Conservation (phyloP, 257 asterid species). For the Solanum gandarillasii region DNA sequence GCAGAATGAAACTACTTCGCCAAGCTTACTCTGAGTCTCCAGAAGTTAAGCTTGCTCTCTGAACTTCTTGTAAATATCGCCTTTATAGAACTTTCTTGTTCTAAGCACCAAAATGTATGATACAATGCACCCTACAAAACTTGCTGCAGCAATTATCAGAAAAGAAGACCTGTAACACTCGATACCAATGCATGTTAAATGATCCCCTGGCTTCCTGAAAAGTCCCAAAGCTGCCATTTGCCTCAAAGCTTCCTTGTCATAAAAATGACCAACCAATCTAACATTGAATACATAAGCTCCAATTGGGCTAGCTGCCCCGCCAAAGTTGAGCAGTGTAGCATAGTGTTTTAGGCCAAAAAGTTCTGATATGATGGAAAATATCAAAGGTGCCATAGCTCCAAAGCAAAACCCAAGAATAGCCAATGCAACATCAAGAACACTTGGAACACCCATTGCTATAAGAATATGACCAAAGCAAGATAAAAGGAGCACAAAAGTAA, state of each 20-base stretch:
- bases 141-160: conserved; percentile 46
- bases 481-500: conserved; percentile 27
- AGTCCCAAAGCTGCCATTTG: conserved; percentile 1
- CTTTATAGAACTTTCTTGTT: conserved; percentile 54
- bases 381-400: conserved; percentile 76
- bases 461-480: conserved; percentile 55
- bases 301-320: conserved; percentile 20
- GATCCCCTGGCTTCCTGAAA: conserved; percentile 20
- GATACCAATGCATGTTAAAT: conserved; percentile 42
- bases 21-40: not conserved
- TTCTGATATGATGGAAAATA: conserved; percentile 67
- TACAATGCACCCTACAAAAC: conserved; percentile 46
- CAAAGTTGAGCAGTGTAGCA: conserved; percentile 63
- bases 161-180: conserved; percentile 52
- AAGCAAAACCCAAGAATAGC: conserved; percentile 72
- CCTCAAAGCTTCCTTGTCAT: conserved; percentile 4
- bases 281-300: conserved; percentile 10
- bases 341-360: conserved; percentile 65
- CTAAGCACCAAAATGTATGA: conserved; percentile 51
- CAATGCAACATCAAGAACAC: conserved; percentile 55
- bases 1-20: not conserved
- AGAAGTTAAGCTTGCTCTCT: conserved; percentile 16
- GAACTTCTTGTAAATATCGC: conserved; percentile 63
- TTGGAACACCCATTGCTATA: conserved; percentile 46
- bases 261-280: conserved; percentile 3